A percentile compares a stretch with the other conserved stretches of the same genome.
These are phyloP conservation scores for Sporothrix inflata DNA, from an alignment of 2,329 filamentous ascomycete genomes.

Conservation along the genomic window DNA sequence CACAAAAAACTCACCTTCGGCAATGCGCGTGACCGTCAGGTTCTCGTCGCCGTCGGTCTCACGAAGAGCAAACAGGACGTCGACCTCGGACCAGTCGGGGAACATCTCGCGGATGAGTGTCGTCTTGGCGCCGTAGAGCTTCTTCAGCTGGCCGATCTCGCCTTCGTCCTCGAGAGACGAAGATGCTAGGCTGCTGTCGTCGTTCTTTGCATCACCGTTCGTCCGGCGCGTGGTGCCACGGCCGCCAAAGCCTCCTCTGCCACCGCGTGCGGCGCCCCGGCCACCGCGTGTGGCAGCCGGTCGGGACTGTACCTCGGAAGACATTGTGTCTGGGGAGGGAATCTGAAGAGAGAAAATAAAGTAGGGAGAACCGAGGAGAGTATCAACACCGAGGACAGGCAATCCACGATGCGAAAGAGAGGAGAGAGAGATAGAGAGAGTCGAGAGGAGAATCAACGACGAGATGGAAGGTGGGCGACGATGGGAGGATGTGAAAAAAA, in stretches of 20 bases:
- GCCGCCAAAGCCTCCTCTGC: slow-evolving; percentile 72
- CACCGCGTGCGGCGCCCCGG: slow-evolving; percentile 83
- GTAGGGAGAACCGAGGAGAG: not conserved
- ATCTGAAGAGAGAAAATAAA: slow-evolving; percentile 35
- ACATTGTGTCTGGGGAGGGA: slow-evolving; percentile 67
- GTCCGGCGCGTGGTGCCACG: slow-evolving; percentile 72
- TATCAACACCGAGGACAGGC: slow-evolving; percentile 16
- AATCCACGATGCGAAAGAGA: slow-evolving; percentile 9
- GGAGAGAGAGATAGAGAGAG: slow-evolving; percentile 5
- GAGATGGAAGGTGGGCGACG: not conserved
- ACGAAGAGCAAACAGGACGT: slow-evolving; percentile 88
- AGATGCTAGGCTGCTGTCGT: slow-evolving; percentile 59
- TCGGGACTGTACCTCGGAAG: slow-evolving; percentile 92
- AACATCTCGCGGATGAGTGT: slow-evolving; percentile 88
- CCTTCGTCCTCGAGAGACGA: slow-evolving; percentile 71
- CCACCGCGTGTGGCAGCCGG: slow-evolving; percentile 79
- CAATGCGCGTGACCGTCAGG: slow-evolving; percentile 75
- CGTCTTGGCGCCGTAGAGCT: slow-evolving; percentile 80
- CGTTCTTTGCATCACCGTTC: slow-evolving; percentile 69
- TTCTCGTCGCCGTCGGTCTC: slow-evolving; percentile 82
- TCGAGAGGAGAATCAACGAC: not conserved
- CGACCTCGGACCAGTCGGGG: slow-evolving; percentile 92
- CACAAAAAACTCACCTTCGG: slow-evolving; percentile 63
- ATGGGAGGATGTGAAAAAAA: not conserved
- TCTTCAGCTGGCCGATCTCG: slow-evolving; percentile 90